phyloP scores from a whole-genome alignment of 1,284 basidiomycete species.

The Sporisorium exsertum region DNA sequence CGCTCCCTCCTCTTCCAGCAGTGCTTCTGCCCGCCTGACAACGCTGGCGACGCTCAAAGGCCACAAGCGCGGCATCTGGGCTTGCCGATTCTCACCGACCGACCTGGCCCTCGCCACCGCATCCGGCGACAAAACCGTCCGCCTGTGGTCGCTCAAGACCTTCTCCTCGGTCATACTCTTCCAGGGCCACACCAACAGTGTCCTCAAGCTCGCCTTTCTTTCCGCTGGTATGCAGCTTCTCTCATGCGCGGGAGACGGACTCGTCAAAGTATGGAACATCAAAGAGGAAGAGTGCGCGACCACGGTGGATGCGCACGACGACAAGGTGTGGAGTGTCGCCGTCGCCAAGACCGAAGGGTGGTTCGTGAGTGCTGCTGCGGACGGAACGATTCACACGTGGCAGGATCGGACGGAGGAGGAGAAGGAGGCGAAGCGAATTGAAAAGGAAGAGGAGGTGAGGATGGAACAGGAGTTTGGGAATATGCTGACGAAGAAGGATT shows the following conservation, averaged over 20 bases:
- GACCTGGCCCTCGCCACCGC: slow-evolving; percentile 91
- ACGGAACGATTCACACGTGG: slow-evolving; percentile 94
- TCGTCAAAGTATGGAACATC: slow-evolving; percentile 96
- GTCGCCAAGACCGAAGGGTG: slow-evolving; percentile 81
- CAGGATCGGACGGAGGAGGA: slow-evolving; percentile 81
- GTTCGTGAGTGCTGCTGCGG: slow-evolving; percentile 91
- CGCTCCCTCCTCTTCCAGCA: slow-evolving; percentile 64
- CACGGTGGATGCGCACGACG: slow-evolving; percentile 95
- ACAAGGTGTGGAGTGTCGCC: slow-evolving; percentile 90
- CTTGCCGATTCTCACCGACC: slow-evolving; percentile 84
- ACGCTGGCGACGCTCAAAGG: slow-evolving; percentile 91
- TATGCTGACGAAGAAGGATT: slow-evolving; percentile 87
- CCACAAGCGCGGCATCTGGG: slow-evolving; percentile 97
- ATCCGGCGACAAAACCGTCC: slow-evolving; percentile 92
- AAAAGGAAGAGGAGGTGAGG: slow-evolving; percentile 50
- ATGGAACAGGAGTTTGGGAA: slow-evolving; percentile 94
- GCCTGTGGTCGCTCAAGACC: slow-evolving; percentile 86
- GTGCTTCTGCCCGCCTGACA: slow-evolving; percentile 71
- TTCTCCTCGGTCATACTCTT: slow-evolving; percentile 72
- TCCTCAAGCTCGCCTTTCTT: slow-evolving; percentile 91
- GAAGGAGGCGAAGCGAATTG: slow-evolving; percentile 70
- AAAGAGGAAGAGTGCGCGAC: slow-evolving; percentile 82
- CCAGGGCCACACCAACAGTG: slow-evolving; percentile 85
- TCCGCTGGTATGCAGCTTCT: slow-evolving; percentile 86
- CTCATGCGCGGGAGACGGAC: slow-evolving; percentile 89